A percentile compares a stretch with the other conserved stretches of the same genome.
Evolutionary conservation across 78 protist species (phyloP).

Genomic region (Emiliania huxleyi): DNA sequence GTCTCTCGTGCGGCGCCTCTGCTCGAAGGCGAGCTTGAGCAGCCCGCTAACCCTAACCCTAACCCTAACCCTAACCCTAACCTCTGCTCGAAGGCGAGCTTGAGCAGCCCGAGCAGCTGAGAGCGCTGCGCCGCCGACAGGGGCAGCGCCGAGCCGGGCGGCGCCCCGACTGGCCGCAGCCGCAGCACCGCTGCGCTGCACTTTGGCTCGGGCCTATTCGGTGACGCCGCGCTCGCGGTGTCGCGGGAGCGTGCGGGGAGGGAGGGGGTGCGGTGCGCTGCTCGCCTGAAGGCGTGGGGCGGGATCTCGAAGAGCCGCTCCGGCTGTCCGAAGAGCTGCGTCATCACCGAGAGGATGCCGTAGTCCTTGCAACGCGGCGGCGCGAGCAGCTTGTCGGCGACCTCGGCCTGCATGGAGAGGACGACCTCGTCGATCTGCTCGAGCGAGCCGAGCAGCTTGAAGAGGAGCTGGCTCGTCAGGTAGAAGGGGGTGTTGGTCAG

Average conservation of each 20-base stretch:
- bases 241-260: too few relatives aligned
- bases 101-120: not conserved
- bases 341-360: slow-evolving; percentile 11
- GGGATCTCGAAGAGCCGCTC: slow-evolving; percentile 13
- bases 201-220: not conserved
- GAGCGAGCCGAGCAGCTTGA: not conserved
- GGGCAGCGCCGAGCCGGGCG: not conserved
- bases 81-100: slow-evolving; percentile 1
- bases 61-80: too few relatives aligned
- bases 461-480: slow-evolving; percentile 11
- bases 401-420: slow-evolving; percentile 24
- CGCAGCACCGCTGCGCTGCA: not conserved
- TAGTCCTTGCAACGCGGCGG: slow-evolving; percentile 9
- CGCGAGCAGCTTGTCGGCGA: not conserved
- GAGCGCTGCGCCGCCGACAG: not conserved
- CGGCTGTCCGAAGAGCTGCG: slow-evolving; percentile 15
- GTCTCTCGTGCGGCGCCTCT: too few relatives aligned
- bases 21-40: not conserved
- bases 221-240: too few relatives aligned
- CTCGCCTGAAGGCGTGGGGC: not conserved
- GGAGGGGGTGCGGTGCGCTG: too few relatives aligned
- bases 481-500: slow-evolving; percentile 40
- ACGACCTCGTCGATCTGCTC: not conserved
- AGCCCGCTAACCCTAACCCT: too few relatives aligned
- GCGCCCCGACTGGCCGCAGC: not conserved